Evolutionary conservation across 2,329 filamentous ascomycete genomes (phyloP), one percentile per base, ranked within the genome.

Genomic region (Aspergillus texensis): DNA sequence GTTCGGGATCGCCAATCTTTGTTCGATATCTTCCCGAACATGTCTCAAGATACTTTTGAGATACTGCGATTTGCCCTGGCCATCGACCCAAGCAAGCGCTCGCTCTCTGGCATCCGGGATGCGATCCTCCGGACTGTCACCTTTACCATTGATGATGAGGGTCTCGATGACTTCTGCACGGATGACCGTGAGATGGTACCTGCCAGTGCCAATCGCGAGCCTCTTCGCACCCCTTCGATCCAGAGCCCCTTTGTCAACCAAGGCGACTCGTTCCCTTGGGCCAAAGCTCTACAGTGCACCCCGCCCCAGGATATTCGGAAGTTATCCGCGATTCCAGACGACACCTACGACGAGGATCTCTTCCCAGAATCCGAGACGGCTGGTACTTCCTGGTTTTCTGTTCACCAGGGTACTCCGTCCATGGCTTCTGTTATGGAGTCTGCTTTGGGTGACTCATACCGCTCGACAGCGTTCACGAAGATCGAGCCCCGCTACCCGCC

Each of bases 1-100:
- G 91, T 90, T 57, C 89, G 91, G 63, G 94, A 99, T 81, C 93
- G 93, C 78, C 94, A 98, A 79, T 96, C 92, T 46, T 87, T 99
- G 62, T 99, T 99, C 77, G 95, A 99, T 77, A 92, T 98, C 72
- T 99, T 99, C 79, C 94, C 95, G 45, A 94, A 92, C 78, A 97
- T 99, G 94, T 98, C 94, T 57, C 93, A 97, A 78, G 95, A 99
- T 78, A 97, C 95, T 0, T 99, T 92, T 74, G 93, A 97, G 79
- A 92, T 99, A 69, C 88, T 99, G 78, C 88, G 90, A 58, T 87
- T 96, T 80, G 96, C 92, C 78, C 88, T 99, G 87, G 92, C 92
- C 72, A 82, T 99, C 70, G 94, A 99, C 75, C 95, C 95, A 12
- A 87, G 86, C 77, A 96, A 93, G 84, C 91, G 95, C 61, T 96